phyloP scores from a whole-genome alignment of 2,329 filamentous ascomycete species.

The Trichoderma sp. region DNA sequence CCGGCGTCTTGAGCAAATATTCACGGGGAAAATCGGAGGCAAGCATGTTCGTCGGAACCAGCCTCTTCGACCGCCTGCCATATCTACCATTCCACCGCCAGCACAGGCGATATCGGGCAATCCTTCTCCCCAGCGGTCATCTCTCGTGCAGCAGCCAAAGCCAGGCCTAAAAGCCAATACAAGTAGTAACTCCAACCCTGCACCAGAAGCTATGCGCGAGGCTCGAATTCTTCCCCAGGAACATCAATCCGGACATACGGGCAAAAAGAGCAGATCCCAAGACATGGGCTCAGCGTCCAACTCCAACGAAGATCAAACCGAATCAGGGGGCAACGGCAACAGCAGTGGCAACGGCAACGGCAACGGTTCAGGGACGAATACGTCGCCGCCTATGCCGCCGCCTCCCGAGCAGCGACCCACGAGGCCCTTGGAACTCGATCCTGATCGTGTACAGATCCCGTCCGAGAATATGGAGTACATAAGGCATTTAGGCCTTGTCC shows the following conservation, averaged over 20 bases:
- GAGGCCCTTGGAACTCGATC: conserved; percentile 73
- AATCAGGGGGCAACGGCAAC: conserved; percentile 42
- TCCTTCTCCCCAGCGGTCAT: conserved; percentile 28
- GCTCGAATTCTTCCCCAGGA: conserved; percentile 48
- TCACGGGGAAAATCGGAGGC: conserved; percentile 66
- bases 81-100: conserved; percentile 15
- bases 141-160: conserved; percentile 1
- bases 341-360: conserved; percentile 21
- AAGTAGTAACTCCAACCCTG: background rate
- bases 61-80: conserved; percentile 26
- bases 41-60: conserved; percentile 36
- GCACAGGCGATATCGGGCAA: conserved; percentile 32
- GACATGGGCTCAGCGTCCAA: conserved; percentile 49
- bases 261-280: conserved; percentile 45
- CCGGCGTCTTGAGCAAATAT: conserved; percentile 74
- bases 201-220: conserved; percentile 46
- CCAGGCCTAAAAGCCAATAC: background rate
- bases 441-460: conserved; percentile 72
- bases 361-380: conserved; percentile 35
- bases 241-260: conserved; percentile 30
- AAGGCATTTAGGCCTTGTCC: conserved; percentile 68
- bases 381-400: conserved; percentile 42
- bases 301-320: conserved; percentile 50
- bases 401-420: conserved; percentile 74
- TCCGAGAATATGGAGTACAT: conserved; percentile 80